phyloP scores from a whole-genome alignment of 2,329 filamentous ascomycete genomes.

The Didymella arachidicola region DNA sequence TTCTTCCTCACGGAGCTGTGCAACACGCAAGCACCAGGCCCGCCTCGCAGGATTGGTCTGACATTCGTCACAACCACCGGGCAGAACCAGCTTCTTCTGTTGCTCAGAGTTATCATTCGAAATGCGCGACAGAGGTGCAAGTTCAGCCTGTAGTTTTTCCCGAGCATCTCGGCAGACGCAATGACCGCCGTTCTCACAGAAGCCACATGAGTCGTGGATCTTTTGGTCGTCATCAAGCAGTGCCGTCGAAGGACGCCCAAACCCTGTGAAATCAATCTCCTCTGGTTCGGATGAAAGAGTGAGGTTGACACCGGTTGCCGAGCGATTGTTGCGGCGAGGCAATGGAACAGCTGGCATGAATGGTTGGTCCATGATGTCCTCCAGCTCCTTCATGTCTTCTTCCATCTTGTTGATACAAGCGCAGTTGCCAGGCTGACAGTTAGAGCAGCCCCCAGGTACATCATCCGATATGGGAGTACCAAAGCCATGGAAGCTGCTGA shows the following conservation, averaged over 20 bases:
- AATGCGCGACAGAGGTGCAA: conserved; percentile 18
- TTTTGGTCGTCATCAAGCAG: conserved; percentile 31
- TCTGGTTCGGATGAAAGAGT: conserved; percentile 25
- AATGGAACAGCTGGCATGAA: conserved; percentile 36
- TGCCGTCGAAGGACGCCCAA: conserved; percentile 30
- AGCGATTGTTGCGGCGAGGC: conserved; percentile 16
- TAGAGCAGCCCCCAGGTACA: conserved; percentile 33
- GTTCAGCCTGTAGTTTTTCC: conserved; percentile 24
- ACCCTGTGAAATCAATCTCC: conserved; percentile 48
- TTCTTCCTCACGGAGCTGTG: conserved; percentile 35
- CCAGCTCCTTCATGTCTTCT: conserved; percentile 25
- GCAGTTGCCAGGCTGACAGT: conserved; percentile 44
- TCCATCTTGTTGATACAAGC: conserved; percentile 44
- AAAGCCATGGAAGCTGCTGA: conserved; percentile 25
- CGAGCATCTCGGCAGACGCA: conserved; percentile 41
- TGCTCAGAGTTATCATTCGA: conserved; percentile 17
- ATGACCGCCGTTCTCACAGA: conserved; percentile 44
- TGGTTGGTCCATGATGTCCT: conserved; percentile 24
- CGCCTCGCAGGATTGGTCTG: conserved; percentile 45
- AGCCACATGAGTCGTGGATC: conserved; percentile 40
- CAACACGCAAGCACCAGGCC: conserved; percentile 48
- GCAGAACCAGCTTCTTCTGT: conserved; percentile 18
- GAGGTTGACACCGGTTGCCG: conserved; percentile 9
- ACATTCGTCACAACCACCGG: conserved; percentile 49
- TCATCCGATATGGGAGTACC: conserved; percentile 26